Percentiles rank a stretch among this genome's conserved stretches.
Evolutionary conservation across 768 basidiomycete species (phyloP).

Genomic region (Trametes villosa): DNA sequence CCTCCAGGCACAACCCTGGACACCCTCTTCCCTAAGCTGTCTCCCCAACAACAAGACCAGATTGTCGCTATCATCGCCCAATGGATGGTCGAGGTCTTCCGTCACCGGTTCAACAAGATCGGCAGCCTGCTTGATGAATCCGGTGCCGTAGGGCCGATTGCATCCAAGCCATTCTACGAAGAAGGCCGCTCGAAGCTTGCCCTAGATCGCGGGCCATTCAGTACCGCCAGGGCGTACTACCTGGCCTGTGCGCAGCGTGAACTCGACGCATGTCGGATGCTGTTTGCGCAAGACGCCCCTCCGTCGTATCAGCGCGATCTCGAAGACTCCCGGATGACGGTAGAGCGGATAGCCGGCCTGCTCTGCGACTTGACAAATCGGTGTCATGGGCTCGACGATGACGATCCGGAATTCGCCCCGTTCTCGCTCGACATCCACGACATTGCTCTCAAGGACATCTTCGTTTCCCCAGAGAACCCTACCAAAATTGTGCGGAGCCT

Average conservation of each 20-base stretch:
- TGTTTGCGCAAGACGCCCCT: slow-evolving; percentile 37
- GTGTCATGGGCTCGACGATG: slow-evolving; percentile 38
- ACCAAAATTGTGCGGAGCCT: slow-evolving; percentile 33
- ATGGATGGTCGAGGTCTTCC: slow-evolving; percentile 37
- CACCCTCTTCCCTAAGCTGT: slow-evolving; percentile 32
- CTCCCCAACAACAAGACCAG: slow-evolving; percentile 29
- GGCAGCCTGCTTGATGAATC: slow-evolving; percentile 30
- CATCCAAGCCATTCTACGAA: slow-evolving; percentile 34
- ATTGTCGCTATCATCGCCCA: slow-evolving; percentile 35
- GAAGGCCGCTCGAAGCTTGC: slow-evolving; percentile 35
- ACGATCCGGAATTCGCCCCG: slow-evolving; percentile 35
- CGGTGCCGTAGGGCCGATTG: slow-evolving; percentile 25
- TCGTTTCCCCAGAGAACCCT: slow-evolving; percentile 34
- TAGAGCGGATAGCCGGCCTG: slow-evolving; percentile 37
- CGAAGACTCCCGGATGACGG: slow-evolving; percentile 33
- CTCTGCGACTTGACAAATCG: slow-evolving; percentile 34
- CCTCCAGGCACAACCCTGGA: slow-evolving; percentile 34
- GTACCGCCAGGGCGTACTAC: slow-evolving; percentile 36
- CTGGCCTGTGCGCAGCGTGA: slow-evolving; percentile 41
- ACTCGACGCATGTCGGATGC: slow-evolving; percentile 36
- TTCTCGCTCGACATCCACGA: slow-evolving; percentile 39
- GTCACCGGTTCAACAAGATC: slow-evolving; percentile 32
- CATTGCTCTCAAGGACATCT: slow-evolving; percentile 35
- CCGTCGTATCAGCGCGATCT: slow-evolving; percentile 36
- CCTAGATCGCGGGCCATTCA: slow-evolving; percentile 40